A percentile compares a stretch with the other conserved stretches of the same genome.
These are phyloP conservation scores for Moringa oleifera DNA, from an alignment of 345 rosid species.

Conservation along the genomic window DNA sequence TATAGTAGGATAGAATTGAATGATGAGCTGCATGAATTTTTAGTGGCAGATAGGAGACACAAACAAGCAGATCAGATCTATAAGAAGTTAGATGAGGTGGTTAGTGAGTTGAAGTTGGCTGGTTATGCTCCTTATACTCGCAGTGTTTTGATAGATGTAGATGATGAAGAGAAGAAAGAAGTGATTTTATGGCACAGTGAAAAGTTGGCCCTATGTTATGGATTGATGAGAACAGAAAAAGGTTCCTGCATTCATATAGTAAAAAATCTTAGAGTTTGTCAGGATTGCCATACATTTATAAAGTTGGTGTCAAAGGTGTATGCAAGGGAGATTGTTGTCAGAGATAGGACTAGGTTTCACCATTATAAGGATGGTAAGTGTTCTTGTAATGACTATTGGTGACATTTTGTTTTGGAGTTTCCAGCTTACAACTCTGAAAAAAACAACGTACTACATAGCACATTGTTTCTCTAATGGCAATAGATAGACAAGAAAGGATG, in stretches of 20 bases:
- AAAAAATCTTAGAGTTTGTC: slow-evolving; percentile 43
- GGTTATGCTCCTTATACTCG: slow-evolving; percentile 25
- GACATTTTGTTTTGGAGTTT: slow-evolving; percentile 1
- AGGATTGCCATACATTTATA: slow-evolving; percentile 36
- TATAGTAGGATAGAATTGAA: slow-evolving; percentile 55
- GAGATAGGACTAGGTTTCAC: slow-evolving; percentile 38
- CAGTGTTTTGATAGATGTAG: slow-evolving; percentile 32
- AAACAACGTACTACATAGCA: too few relatives aligned
- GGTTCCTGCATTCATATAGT: slow-evolving; percentile 31
- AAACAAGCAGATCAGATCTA: slow-evolving; percentile 31
- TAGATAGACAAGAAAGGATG: too few relatives aligned
- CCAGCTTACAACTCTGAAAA: neutral
- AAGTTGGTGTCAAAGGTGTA: slow-evolving; percentile 32
- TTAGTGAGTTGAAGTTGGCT: slow-evolving; percentile 18
- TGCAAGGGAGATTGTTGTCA: slow-evolving; percentile 22
- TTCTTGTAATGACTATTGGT: slow-evolving; percentile 39
- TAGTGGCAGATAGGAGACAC: slow-evolving; percentile 45
- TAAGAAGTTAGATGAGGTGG: slow-evolving; percentile 38
- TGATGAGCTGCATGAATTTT: slow-evolving; percentile 49
- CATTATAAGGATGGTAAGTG: slow-evolving; percentile 30
- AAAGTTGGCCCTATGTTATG: slow-evolving; percentile 38
- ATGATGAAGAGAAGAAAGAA: slow-evolving; percentile 33
- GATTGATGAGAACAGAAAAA: slow-evolving; percentile 19
- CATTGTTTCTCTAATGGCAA: too few relatives aligned
- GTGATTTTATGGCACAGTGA: slow-evolving; percentile 32